These are phyloP conservation scores for Emericellopsis cladophorae DNA, from an alignment of 2,329 filamentous ascomycete genomes.

Conservation along the genomic window DNA sequence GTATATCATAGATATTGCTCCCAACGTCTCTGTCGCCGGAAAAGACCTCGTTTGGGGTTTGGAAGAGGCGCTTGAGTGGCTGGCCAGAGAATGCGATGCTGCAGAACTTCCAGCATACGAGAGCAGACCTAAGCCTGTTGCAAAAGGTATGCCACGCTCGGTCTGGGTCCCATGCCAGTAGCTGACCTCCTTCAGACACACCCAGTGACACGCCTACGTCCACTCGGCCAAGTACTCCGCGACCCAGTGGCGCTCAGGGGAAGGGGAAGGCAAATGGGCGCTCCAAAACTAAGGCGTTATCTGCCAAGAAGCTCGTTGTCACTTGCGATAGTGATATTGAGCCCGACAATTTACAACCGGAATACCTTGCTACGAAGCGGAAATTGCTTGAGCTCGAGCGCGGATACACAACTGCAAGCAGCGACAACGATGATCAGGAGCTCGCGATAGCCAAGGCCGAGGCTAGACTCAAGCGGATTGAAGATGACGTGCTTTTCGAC, in stretches of 20 bases:
- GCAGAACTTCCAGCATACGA: slow-evolving; percentile 65
- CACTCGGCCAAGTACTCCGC: neutral
- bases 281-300: slow-evolving; percentile 11
- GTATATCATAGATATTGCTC: slow-evolving; percentile 53
- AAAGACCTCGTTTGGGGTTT: slow-evolving; percentile 72
- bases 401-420: neutral
- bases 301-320: slow-evolving; percentile 28
- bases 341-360: slow-evolving; percentile 60
- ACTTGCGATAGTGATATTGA: slow-evolving; percentile 60
- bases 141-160: slow-evolving; percentile 19
- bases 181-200: neutral
- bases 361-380: slow-evolving; percentile 64
- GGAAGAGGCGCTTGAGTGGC: slow-evolving; percentile 80
- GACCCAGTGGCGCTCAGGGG: neutral
- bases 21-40: slow-evolving; percentile 40
- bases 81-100: slow-evolving; percentile 61
- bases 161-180: neutral
- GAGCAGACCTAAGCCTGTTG: slow-evolving; percentile 16
- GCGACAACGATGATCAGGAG: slow-evolving; percentile 12
- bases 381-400: slow-evolving; percentile 52
- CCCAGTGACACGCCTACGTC: neutral
- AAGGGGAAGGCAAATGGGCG: slow-evolving; percentile 20
- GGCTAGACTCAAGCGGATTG: slow-evolving; percentile 63
- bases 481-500: slow-evolving; percentile 68
- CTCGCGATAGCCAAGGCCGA: slow-evolving; percentile 51